phyloP scores from a whole-genome alignment of 495 filamentous ascomycete species.

The Daldinia concentrica region DNA sequence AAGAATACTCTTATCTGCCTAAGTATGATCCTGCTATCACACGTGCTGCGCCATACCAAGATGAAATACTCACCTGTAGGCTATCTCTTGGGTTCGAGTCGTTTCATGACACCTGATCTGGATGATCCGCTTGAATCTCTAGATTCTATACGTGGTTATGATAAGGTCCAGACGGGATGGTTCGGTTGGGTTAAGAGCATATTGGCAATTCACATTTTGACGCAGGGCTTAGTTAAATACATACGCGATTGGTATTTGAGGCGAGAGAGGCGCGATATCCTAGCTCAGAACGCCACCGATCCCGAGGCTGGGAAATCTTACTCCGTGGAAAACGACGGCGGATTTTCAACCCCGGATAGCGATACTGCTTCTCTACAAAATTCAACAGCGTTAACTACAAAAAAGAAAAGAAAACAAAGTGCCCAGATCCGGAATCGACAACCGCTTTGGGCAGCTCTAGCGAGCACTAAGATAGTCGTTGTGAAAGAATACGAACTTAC shows the following conservation, averaged over 20 bases:
- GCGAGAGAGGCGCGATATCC: conserved; percentile 60
- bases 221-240: conserved; percentile 76
- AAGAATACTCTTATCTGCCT: conserved; percentile 78
- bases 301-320: conserved; percentile 60
- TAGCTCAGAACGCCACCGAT: conserved; percentile 55
- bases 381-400: conserved; percentile 59
- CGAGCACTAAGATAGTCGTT: conserved; percentile 92
- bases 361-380: conserved; percentile 50
- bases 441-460: conserved; percentile 93
- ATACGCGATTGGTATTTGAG: conserved; percentile 68
- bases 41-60: conserved; percentile 66
- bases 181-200: conserved; percentile 66
- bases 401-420: conserved; percentile 88
- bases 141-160: conserved; percentile 51
- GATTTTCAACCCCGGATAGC: conserved; percentile 57
- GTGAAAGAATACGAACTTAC: conserved; percentile 92
- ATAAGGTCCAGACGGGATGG: conserved; percentile 57
- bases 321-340: conserved; percentile 51
- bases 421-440: conserved; percentile 88
- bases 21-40: conserved; percentile 78
- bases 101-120: conserved; percentile 51
- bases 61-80: conserved; percentile 57
- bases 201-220: conserved; percentile 88
- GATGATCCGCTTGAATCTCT: conserved; percentile 55
- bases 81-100: conserved; percentile 53